These are phyloP conservation scores for Dioscorea alata DNA, from an alignment of 106 monocot genomes.

Conservation along the genomic window DNA sequence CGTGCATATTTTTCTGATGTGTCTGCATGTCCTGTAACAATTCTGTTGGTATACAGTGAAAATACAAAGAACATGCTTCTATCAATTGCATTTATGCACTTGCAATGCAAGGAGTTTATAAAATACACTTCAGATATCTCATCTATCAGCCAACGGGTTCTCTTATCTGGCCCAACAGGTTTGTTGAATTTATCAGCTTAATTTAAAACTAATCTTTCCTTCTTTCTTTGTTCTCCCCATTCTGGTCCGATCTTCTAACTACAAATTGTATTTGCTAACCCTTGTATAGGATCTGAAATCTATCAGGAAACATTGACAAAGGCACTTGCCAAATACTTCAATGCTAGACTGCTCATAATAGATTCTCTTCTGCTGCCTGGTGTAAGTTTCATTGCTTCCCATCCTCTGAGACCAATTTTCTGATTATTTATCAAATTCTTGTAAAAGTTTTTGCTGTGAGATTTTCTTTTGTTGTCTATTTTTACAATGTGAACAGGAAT, in stretches of 20 bases:
- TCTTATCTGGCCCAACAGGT: conserved; percentile 94
- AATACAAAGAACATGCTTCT: conserved; percentile 72
- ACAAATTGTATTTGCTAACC: conserved; percentile 3
- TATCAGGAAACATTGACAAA: conserved; percentile 84
- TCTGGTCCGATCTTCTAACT: not conserved
- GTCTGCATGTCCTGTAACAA: not conserved
- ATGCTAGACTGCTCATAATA: conserved; percentile 72
- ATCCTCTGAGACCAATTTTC: no score
- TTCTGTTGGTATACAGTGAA: conserved; percentile 39
- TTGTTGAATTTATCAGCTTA: not conserved
- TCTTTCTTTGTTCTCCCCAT: not conserved
- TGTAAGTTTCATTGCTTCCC: conserved; percentile 38
- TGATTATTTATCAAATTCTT: no score
- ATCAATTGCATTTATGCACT: conserved; percentile 79
- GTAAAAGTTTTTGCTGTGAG: no score
- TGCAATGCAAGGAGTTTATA: conserved; percentile 72
- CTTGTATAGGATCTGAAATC: conserved; percentile 84
- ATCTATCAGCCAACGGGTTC: conserved; percentile 60
- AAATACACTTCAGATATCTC: conserved; percentile 73
- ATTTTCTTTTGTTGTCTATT: no score
- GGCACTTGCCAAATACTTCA: conserved; percentile 75
- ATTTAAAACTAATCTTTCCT: not conserved
- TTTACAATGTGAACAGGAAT: no score
- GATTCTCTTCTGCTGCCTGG: conserved; percentile 65
- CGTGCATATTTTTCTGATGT: no score